Conservation (phyloP, 495 filamentous ascomycete species). For the Astrothelium macrocarpum region DNA sequence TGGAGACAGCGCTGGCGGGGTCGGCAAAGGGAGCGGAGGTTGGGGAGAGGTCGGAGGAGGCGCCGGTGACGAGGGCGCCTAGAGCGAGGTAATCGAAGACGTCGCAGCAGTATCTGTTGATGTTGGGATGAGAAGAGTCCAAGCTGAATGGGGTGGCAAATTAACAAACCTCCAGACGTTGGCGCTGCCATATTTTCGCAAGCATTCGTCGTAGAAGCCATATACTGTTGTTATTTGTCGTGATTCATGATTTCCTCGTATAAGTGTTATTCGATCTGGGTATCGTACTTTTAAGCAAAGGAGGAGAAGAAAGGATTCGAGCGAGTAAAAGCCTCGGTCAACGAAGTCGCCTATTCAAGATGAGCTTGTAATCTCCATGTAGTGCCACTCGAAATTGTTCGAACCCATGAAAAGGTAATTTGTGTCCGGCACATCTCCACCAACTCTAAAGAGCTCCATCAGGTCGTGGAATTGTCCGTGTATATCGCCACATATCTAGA, state of each 20-base stretch:
- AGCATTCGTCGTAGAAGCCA: constrained; percentile 97
- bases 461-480: constrained; percentile 77
- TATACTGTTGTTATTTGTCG: constrained; percentile 97
- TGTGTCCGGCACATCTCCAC: constrained; percentile 90
- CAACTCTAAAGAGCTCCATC: constrained; percentile 96
- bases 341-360: constrained; percentile 70
- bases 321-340: constrained; percentile 94
- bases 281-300: constrained; percentile 96
- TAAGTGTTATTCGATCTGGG: constrained; percentile 92
- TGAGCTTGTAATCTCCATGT: constrained; percentile 5
- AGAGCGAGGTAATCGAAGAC: constrained; percentile 97
- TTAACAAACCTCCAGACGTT: constrained; percentile 79
- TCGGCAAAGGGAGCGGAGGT: constrained; percentile 36
- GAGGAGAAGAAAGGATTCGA: constrained; percentile 91
- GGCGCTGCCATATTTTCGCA: constrained; percentile 91
- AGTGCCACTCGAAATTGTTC: background rate
- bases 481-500: constrained; percentile 91
- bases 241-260: constrained; percentile 95
- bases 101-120: constrained; percentile 69
- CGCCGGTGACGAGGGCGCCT: constrained; percentile 86
- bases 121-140: constrained; percentile 7
- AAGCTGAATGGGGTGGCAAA: background rate
- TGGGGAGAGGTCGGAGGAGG: constrained; percentile 60
- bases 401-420: constrained; percentile 77
- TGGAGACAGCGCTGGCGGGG: constrained; percentile 23